A percentile compares a stretch with the other conserved stretches of the same genome.
phyloP scores from a whole-genome alignment of 768 basidiomycete species.

The Saitozyma sp. region DNA sequence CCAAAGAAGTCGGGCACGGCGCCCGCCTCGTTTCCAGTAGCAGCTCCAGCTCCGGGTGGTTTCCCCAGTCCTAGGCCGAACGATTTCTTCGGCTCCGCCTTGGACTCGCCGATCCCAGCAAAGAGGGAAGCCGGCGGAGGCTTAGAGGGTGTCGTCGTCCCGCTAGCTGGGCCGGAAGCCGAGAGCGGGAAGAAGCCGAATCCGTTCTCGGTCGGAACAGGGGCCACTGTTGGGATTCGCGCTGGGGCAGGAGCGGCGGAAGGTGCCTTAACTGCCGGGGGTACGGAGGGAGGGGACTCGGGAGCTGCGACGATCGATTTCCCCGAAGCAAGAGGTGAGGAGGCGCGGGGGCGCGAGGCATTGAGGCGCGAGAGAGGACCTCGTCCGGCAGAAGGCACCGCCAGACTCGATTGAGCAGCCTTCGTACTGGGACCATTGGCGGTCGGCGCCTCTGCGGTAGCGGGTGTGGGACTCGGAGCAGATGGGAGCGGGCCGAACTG shows the following conservation, averaged over 20 bases:
- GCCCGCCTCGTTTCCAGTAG: background rate
- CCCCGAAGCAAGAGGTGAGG: slow-evolving; percentile 43
- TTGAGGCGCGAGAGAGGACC: slow-evolving; percentile 31
- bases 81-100: slow-evolving; percentile 12
- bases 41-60: slow-evolving; percentile 11
- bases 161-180: background rate
- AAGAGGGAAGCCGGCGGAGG: slow-evolving; percentile 5
- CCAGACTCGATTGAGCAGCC: slow-evolving; percentile 2
- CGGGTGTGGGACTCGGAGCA: slow-evolving; percentile 5
- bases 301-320: slow-evolving; percentile 35
- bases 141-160: slow-evolving; percentile 10
- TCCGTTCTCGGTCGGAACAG: slow-evolving; percentile 12
- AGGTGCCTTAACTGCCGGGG: background rate
- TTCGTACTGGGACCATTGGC: background rate
- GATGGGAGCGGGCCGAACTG: slow-evolving; percentile 2
- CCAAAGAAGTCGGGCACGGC: slow-evolving; percentile 28
- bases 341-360: slow-evolving; percentile 35
- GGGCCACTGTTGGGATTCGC: background rate
- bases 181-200: slow-evolving; percentile 15
- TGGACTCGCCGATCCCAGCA: slow-evolving; percentile 1
- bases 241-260: background rate
- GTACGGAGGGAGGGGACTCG: slow-evolving; percentile 29
- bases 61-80: slow-evolving; percentile 25
- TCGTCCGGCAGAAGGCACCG: slow-evolving; percentile 12
- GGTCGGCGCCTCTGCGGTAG: background rate